Base-by-base conservation (phyloP, 306 rosid species). In the Mimosa pudica region DNA sequence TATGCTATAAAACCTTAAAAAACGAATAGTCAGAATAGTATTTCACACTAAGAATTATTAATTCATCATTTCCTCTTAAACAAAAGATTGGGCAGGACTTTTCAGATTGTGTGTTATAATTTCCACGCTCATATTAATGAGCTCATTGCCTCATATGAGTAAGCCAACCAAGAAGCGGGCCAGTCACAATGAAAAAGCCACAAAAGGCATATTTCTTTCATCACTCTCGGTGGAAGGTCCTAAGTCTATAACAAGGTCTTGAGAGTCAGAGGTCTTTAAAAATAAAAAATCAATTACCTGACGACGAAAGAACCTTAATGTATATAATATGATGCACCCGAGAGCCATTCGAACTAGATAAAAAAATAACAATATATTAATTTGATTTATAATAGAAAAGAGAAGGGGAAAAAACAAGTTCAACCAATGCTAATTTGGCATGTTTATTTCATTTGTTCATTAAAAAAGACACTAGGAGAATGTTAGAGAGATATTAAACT, bases 281-380 rank as follows among this genome's bases (percentile, higher is more conserved):
- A 42, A 17, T 52, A 67, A 47, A 76, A 32, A 42, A 73, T 48
- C 62, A 77, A 73, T 70, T 78, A 92, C 97, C 97, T 90, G 97
- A 70, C 62, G 70, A 48, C 97, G 94, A 71, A 91, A 91, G 86
- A 94, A 89, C 52, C 90, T 85, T 65, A 92, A 78, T 1, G 95
- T 90, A 70, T 82, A 84, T 48, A 90, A 80, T 76, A 83, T 73
- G 55, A 91, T 81, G 89, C 93, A 82, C 58, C 98, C 98, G 48
- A 92, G 84, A 73, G 86, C 89, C 89, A 92, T 72, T 65, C 98
- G 97, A 92, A 91, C 97, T 92, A 83, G 73, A 81, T 11, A 78
- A 72, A 61, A 82, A 75, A 87, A 81, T 54, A 73, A 75, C 30
- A 86, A 78, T 36, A 58, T 32, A 73, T 84, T 58, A 80, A 79